These are phyloP conservation scores for Fusarium newnesense DNA, from an alignment of 2,329 filamentous ascomycete genomes.

Conservation along the genomic window DNA sequence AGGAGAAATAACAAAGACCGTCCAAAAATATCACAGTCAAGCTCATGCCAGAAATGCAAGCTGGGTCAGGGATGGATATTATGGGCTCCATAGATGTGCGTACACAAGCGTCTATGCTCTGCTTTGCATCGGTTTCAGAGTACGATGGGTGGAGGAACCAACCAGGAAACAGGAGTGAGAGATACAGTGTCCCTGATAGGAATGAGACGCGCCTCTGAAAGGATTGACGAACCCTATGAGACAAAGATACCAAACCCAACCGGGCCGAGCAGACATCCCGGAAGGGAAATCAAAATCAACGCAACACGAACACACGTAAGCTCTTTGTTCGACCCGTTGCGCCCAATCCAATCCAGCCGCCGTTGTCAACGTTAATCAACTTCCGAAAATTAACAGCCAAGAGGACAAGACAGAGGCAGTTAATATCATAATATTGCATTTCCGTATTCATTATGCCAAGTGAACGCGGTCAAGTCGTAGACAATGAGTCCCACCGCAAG, in stretches of 20 bases:
- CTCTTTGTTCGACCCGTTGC: conserved; percentile 1
- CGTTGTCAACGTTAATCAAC: not conserved
- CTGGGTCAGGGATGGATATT: conserved; percentile 17
- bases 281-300: conserved; percentile 9
- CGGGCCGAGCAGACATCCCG: conserved; percentile 25
- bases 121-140: conserved; percentile 33
- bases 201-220: conserved; percentile 18
- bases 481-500: conserved; percentile 17
- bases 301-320: conserved; percentile 32
- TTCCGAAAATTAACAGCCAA: conserved; percentile 9
- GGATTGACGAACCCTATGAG: conserved; percentile 16
- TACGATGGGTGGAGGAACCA: conserved; percentile 23
- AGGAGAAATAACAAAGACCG: conserved; percentile 8
- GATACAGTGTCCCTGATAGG: conserved; percentile 30
- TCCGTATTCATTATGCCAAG: conserved; percentile 19
- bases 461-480: not conserved
- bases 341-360: not conserved
- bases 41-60: conserved; percentile 17
- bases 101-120: conserved; percentile 32
- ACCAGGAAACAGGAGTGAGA: conserved; percentile 35
- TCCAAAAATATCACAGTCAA: conserved; percentile 25
- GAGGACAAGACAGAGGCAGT: conserved; percentile 13
- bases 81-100: conserved; percentile 30
- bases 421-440: conserved; percentile 9
- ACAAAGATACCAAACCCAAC: conserved; percentile 20